Base-by-base conservation (phyloP, 345 rosid species). In the Ceriops zippeliana region DNA sequence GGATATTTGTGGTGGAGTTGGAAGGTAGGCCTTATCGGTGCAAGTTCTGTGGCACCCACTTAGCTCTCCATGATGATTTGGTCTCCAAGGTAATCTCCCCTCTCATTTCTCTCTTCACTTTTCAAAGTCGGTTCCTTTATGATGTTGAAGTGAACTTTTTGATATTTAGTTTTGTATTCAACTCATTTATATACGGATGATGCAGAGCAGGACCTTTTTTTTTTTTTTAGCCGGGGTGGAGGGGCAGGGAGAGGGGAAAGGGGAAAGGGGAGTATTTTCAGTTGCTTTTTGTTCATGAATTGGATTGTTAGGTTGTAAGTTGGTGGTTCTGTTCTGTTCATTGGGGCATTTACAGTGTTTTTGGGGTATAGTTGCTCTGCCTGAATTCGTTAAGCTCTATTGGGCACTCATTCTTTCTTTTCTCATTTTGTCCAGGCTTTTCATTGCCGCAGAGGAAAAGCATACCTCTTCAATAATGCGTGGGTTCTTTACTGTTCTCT, bases 21-120 rank as follows among this genome's bases (percentile, higher is more conserved):
- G 96, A 90, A 27, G 98, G 98, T 66, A 83, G 96, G 82, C 81
- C 90, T 74, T 92, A 90, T 84, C 83, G 87, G 77, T 92, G 98
- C 96, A 90, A 84, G 85, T 87, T 79, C 62, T 92, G 98, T 61
- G 80, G 76, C 70, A 89, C 98, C 74, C 96, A 90, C 80, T 83
- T 92, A 6, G 93, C 98, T 71, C 86, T 85, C 73, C 87, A 83
- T 51, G 71, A 79, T 69, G 91, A 92, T 72, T 83, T 92, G 66
- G 77, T 84, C 61, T 90, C 96, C 42, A 70, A 70, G 86, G 98
- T 90, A 81, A n/a, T 0, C 57, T 2, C 32, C 24, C 31, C 38
- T n/a, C 13, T 22, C 21, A 49, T 8, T 51, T 19, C 42, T 52
- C 21, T 56, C 6, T 56, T 21, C 51, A 0, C 17, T 19, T 24